A percentile compares a stretch with the other conserved stretches of the same genome.
phyloP scores from a whole-genome alignment of 1,284 basidiomycete species.

The Puccinia horiana region DNA sequence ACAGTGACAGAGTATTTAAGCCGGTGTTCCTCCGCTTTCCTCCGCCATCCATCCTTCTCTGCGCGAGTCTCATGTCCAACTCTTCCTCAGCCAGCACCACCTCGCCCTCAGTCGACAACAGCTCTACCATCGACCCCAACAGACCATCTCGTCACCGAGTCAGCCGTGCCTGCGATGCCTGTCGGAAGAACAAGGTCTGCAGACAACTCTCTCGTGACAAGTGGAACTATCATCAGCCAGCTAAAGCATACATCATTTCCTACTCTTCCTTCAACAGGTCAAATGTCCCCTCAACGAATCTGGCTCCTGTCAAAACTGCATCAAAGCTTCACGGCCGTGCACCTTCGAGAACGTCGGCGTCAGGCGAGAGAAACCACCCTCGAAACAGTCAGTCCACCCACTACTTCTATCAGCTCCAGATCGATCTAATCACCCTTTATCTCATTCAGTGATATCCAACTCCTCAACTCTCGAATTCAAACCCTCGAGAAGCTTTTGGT shows the following conservation, averaged over 20 bases:
- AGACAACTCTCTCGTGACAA: no score
- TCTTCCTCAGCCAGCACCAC: not conserved
- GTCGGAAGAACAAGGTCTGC: slow-evolving; percentile 38
- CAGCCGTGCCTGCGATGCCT: slow-evolving; percentile 35
- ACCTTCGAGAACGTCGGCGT: slow-evolving; percentile 26
- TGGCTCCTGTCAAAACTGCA: slow-evolving; percentile 12
- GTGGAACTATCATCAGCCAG: no score
- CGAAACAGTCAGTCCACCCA: slow-evolving; percentile 28
- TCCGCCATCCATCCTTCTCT: not conserved
- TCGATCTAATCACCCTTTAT: not conserved
- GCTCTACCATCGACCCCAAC: no score
- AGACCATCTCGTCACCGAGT: not conserved
- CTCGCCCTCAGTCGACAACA: not conserved
- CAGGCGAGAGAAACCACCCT: slow-evolving; percentile 32
- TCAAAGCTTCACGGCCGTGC: slow-evolving; percentile 7
- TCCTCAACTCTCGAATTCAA: slow-evolving; percentile 26
- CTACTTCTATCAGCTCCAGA: slow-evolving; percentile 1
- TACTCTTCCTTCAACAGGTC: slow-evolving; percentile 9
- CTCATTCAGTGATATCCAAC: slow-evolving; percentile 28
- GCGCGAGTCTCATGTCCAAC: not conserved
- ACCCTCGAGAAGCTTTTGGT: slow-evolving; percentile 19
- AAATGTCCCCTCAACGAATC: slow-evolving; percentile 23
- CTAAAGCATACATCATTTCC: no score
- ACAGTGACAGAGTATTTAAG: no score
- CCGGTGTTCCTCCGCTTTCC: not conserved